Evolutionary conservation across 352 stramenopile genomes (phyloP).

Genomic region (Phytophthora sp.): DNA sequence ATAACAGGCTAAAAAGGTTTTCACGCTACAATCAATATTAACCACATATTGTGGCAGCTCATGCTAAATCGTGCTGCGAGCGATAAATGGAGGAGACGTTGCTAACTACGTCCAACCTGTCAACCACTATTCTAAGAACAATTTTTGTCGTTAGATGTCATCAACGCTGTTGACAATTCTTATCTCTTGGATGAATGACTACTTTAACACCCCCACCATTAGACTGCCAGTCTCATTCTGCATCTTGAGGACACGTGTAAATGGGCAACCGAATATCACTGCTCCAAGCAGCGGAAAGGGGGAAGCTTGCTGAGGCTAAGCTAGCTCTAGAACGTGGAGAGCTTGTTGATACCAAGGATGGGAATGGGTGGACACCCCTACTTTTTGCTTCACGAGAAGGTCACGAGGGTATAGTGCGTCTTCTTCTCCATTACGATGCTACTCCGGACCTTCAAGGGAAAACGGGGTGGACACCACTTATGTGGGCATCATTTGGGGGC

Average conservation of each 20-base stretch:
- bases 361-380: conserved; percentile 4
- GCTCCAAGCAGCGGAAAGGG: background rate
- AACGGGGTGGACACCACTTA: conserved; percentile 7
- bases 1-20: too few species aligned
- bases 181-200: background rate
- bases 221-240: background rate
- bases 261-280: background rate
- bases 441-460: background rate
- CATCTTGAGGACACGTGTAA: background rate
- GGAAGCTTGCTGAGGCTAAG: background rate
- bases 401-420: background rate
- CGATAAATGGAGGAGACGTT: too few species aligned
- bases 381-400: background rate
- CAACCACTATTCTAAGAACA: background rate
- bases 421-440: conserved; percentile 5
- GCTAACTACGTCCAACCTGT: too few species aligned
- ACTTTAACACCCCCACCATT: background rate
- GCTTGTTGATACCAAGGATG: background rate
- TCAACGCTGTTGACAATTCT: background rate
- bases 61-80: too few species aligned
- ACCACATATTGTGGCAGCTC: too few species aligned
- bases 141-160: background rate
- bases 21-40: too few species aligned
- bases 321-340: conserved; percentile 1
- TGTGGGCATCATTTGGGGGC: background rate